Evolutionary conservation across 345 rosid genomes (phyloP).

Genomic region (Eucalyptus rudis): DNA sequence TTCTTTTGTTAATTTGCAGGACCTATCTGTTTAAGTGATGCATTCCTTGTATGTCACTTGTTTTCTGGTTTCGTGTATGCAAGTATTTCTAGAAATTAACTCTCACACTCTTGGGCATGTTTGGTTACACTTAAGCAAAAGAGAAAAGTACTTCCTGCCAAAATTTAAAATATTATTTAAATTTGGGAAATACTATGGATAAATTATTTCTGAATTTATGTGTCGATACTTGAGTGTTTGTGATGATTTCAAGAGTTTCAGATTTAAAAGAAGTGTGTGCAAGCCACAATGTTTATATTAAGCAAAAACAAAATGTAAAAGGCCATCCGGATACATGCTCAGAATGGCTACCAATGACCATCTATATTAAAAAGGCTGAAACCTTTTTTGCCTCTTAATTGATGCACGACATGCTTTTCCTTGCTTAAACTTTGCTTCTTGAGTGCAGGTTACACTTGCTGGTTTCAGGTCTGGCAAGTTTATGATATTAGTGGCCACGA

Average conservation of each 20-base stretch:
- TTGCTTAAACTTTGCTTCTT: not conserved
- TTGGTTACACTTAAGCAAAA: not conserved
- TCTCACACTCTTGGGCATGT: not conserved
- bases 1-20: not conserved
- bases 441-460: constrained; percentile 64
- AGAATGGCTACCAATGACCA: not conserved
- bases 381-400: not conserved
- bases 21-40: not conserved
- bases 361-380: not conserved
- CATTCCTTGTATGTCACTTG: not conserved
- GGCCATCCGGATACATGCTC: not conserved
- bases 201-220: not conserved
- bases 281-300: not conserved
- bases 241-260: not conserved
- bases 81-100: not conserved
- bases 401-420: not conserved
- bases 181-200: not conserved
- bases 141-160: not conserved
- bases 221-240: not conserved
- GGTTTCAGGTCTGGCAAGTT: constrained; percentile 93
- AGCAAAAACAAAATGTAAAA: not conserved
- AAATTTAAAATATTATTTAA: not conserved
- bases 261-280: not conserved
- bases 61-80: not conserved
- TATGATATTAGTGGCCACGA: constrained; percentile 81